Evolutionary conservation across 306 rosid genomes (phyloP).

Genomic region (Senna tora): DNA sequence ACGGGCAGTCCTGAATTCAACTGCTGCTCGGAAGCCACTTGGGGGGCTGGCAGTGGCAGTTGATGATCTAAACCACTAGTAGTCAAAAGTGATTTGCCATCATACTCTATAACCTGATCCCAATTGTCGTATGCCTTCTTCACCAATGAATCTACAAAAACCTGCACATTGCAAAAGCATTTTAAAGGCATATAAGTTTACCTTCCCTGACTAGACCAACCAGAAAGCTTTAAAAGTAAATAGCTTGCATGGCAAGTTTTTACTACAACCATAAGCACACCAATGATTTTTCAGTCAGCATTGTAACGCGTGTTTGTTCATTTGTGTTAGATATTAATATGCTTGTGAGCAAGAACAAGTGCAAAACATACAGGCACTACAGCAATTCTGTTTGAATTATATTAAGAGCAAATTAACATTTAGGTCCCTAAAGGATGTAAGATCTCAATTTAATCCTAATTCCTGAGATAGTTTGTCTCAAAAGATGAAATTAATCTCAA

Average conservation of each 20-base stretch:
- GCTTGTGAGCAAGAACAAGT: conserved; percentile 10
- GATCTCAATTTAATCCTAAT: no score
- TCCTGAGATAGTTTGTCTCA: no score
- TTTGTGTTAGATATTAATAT: conserved; percentile 11
- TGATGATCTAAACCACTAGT: conserved; percentile 59
- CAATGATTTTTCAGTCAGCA: conserved; percentile 12
- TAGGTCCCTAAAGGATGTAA: no score
- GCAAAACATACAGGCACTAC: conserved; percentile 19
- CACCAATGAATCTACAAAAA: conserved; percentile 86
- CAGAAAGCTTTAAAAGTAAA: conserved; percentile 26
- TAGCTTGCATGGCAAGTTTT: conserved; percentile 24
- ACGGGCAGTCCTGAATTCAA: conserved; percentile 57
- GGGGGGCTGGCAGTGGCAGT: conserved; percentile 48
- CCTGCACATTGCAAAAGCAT: conserved; percentile 58
- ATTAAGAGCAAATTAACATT: no score
- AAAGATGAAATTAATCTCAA: no score
- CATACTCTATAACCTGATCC: conserved; percentile 88
- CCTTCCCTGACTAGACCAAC: conserved; percentile 16
- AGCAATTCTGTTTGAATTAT: conserved; percentile 10
- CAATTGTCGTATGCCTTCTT: conserved; percentile 96
- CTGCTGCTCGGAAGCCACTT: conserved; percentile 62
- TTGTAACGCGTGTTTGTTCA: conserved; percentile 2
- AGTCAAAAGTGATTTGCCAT: conserved; percentile 79
- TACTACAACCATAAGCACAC: conserved; percentile 22
- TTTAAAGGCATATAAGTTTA: conserved; percentile 33